phyloP scores from a whole-genome alignment of 176 grass and related monocot species.

The Cenchrus purpureus region DNA sequence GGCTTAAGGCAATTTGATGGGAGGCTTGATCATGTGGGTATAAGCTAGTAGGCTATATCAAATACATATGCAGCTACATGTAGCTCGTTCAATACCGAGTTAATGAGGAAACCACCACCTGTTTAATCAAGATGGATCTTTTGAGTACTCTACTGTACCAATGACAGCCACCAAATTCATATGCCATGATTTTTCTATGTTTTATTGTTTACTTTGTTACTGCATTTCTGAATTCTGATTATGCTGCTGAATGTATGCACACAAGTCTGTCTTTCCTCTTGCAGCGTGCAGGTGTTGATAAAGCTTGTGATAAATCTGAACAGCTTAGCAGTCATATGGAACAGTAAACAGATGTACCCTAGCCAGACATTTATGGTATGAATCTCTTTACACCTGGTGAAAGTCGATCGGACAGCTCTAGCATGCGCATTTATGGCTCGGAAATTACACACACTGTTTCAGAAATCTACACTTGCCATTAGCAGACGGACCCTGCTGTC shows the following conservation, averaged over 20 bases:
- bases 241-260: background rate
- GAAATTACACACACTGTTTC: background rate
- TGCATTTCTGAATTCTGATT: background rate
- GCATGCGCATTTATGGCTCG: background rate
- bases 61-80: background rate
- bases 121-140: conserved; percentile 20
- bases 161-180: background rate
- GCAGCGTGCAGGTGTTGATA: conserved; percentile 51
- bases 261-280: conserved; percentile 16
- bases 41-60: conserved; percentile 32
- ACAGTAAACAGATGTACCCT: conserved; percentile 28
- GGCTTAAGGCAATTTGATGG: background rate
- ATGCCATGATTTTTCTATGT: background rate
- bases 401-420: background rate
- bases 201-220: background rate
- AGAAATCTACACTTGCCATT: conserved; percentile 14
- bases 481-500: background rate
- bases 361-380: conserved; percentile 25
- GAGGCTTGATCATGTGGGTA: conserved; percentile 1
- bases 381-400: background rate
- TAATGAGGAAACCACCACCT: background rate
- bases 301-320: conserved; percentile 39
- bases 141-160: background rate
- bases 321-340: conserved; percentile 33
- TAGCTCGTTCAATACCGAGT: background rate